Conservation (phyloP, 2,329 filamentous ascomycete genomes). For the Talaromyces amestolkiae region DNA sequence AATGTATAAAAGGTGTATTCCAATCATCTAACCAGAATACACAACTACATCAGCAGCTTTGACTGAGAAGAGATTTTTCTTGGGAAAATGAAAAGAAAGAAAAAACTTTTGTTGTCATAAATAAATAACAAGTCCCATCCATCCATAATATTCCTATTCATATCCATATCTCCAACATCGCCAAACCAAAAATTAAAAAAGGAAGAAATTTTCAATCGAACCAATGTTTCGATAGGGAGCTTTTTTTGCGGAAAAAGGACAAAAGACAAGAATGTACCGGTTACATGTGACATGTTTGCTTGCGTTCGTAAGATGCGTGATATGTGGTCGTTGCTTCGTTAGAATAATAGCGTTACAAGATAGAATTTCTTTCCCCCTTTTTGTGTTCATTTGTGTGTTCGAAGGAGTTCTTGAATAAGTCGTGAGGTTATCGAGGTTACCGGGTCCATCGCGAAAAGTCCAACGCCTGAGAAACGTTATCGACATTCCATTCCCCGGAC, state of each 20-base stretch:
- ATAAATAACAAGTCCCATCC: constrained; percentile 4
- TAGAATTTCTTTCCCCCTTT: constrained; percentile 6
- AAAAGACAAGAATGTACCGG: not conserved
- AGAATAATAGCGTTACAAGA: not conserved
- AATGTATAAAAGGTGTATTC: not conserved
- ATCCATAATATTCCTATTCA: not conserved
- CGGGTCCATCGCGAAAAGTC: constrained; percentile 46
- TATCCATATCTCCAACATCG: not conserved
- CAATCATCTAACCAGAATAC: not conserved
- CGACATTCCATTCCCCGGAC: constrained; percentile 39
- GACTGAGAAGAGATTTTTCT: not conserved
- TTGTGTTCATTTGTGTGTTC: too few relatives aligned
- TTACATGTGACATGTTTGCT: not conserved
- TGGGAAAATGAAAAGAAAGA: not conserved
- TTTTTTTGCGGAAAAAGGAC: not conserved
- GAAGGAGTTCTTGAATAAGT: too few relatives aligned
- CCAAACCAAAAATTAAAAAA: not conserved
- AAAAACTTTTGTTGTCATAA: not conserved
- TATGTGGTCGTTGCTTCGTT: constrained; percentile 10
- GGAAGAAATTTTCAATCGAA: not conserved
- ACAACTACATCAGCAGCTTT: not conserved
- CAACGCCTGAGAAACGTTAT: constrained; percentile 40
- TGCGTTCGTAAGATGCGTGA: not conserved
- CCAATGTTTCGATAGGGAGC: not conserved
- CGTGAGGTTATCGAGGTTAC: constrained; percentile 17